Percentiles rank a stretch among this genome's conserved stretches.
phyloP scores from a whole-genome alignment of 1,284 basidiomycete genomes.

The Cerioporus squamosus region DNA sequence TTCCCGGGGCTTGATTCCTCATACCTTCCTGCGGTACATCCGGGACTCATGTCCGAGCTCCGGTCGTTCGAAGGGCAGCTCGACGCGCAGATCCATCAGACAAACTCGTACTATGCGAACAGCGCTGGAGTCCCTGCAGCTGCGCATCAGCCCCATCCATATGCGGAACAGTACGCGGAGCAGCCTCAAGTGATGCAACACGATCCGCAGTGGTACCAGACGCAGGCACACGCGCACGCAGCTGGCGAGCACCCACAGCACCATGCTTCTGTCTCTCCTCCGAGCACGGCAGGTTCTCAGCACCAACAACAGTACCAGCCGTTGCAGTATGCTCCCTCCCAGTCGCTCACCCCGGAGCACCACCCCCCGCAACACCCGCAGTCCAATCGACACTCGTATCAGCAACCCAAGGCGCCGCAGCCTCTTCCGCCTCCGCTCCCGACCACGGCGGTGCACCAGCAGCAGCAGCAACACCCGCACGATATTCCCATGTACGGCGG shows the following conservation, averaged over 20 bases:
- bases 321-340: neutral
- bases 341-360: neutral
- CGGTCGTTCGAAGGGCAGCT: constrained; percentile 61
- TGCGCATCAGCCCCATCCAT: constrained; percentile 7
- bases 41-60: constrained; percentile 62
- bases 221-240: neutral
- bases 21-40: constrained; percentile 49
- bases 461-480: constrained; percentile 5
- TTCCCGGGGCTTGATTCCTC: constrained; percentile 28
- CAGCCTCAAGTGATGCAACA: no score
- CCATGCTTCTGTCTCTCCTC: neutral
- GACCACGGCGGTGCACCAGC: neutral
- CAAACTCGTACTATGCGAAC: constrained; percentile 18
- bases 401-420: neutral
- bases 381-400: no score
- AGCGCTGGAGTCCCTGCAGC: neutral
- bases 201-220: no score
- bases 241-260: constrained; percentile 20
- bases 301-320: constrained; percentile 11
- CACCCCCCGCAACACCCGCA: no score
- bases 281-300: neutral
- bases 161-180: neutral
- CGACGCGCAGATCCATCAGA: constrained; percentile 49
- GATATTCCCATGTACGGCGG: constrained; percentile 23
- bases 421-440: no score